Evolutionary conservation across 306 rosid genomes (phyloP), one percentile per base, ranked within the genome.

Genomic region (Medicago arabica): DNA sequence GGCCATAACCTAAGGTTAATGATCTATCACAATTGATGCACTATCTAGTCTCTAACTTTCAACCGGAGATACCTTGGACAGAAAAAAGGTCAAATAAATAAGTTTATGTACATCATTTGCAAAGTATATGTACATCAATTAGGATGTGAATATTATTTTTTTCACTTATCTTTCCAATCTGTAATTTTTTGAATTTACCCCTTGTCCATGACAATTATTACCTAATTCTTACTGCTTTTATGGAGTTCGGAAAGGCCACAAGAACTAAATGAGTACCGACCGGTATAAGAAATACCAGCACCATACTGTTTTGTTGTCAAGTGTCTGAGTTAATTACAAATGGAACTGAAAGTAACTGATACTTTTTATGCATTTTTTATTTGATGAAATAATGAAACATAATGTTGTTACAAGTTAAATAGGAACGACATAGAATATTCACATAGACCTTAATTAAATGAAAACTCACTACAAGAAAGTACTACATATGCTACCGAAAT

Each of bases 371-470:
- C 70, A 47, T 55, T 76, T 76, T 46, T 16, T 7, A 55, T 54
- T 69, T 46, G 36, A 66, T 77, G 50, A 72, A 58, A 71, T 55
- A 54, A 54, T 64, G 17, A 69, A 62, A 5, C 73, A 51, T 16
- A 50, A 28, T 67, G 34, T 63, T 67, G n/a, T 69, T 41, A 41
- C 57, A 69, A 40, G 5, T 72, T 21, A 55, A 13, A 51, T 40
- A 54, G 21, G 61, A 60, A 19, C 15, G 23, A 15, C 14, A 60
- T 46, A 31, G 11, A 71, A 58, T 57, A 46, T 44, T 69, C 38
- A 46, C 40, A 69, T 63, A 15, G 38, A 61, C 54, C 71, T 19
- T 31, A 47, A 55, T 21, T 73, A 58, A 80, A 61, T 54, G 46
- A 40, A 53, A 83, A 78, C 59, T 53, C n/a, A n/a, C n/a, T n/a